Conservation (phyloP, 176 grass and related monocot species). For the Saccharum spontaneum region DNA sequence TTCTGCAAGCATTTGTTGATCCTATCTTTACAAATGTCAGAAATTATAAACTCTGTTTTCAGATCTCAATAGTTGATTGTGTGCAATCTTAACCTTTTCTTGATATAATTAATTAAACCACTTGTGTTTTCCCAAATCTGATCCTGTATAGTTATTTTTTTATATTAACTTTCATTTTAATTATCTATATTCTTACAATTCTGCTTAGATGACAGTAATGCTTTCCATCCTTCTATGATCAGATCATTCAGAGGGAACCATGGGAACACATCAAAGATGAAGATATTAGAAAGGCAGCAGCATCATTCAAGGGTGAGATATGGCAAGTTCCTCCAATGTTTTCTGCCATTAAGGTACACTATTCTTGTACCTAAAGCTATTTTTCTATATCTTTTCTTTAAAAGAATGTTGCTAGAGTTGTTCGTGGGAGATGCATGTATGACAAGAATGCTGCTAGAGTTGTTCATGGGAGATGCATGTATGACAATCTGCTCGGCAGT, state of each 20-base stretch:
- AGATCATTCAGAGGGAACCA: conserved; percentile 93
- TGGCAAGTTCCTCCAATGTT: conserved; percentile 99
- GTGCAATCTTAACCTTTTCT: not conserved
- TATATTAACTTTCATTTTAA: not conserved
- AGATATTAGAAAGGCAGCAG: conserved; percentile 75
- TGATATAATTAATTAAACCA: not conserved
- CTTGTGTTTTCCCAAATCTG: not conserved
- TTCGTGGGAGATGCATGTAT: not conserved
- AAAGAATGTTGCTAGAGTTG: conserved; percentile 10
- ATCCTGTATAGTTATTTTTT: not conserved
- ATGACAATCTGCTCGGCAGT: not conserved
- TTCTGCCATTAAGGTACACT: conserved; percentile 91
- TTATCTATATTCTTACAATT: not conserved
- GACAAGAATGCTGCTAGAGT: too few species aligned
- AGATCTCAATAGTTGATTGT: not conserved
- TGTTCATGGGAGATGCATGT: too few species aligned
- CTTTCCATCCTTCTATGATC: conserved; percentile 5
- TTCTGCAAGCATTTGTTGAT: conserved; percentile 2
- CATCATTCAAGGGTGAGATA: conserved; percentile 87
- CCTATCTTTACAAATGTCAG: not conserved
- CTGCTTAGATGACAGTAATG: conserved; percentile 23
- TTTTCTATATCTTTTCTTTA: not conserved
- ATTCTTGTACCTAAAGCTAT: conserved; percentile 16
- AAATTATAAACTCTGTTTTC: conserved; percentile 6
- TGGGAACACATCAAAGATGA: conserved; percentile 97